Conservation (phyloP, 495 filamentous ascomycete species). For the Hypoxylon cercidicola region DNA sequence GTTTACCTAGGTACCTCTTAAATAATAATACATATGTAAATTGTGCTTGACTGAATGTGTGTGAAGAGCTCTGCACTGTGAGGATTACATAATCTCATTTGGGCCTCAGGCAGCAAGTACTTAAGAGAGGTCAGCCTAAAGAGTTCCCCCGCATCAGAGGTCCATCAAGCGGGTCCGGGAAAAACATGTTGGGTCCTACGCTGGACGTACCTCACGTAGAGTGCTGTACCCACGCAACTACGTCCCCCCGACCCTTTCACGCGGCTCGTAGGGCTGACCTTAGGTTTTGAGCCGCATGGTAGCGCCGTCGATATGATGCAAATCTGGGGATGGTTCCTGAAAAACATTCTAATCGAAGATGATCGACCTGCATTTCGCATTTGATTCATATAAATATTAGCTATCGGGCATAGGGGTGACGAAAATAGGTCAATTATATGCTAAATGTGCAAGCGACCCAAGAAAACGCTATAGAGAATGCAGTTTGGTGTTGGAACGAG, state of each 20-base stretch:
- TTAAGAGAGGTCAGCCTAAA: background rate
- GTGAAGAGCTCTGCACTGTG: too few relatives aligned
- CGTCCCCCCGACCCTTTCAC: conserved; percentile 34
- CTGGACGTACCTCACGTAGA: conserved; percentile 7
- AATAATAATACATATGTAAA: too few relatives aligned
- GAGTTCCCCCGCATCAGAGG: conserved; percentile 6
- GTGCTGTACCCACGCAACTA: conserved; percentile 42
- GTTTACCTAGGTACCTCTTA: too few relatives aligned
- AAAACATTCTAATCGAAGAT: conserved; percentile 43
- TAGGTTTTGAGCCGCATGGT: conserved; percentile 50
- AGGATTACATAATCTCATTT: too few relatives aligned
- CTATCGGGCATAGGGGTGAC: conserved; percentile 2
- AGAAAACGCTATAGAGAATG: conserved; percentile 2
- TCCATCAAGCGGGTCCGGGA: conserved; percentile 3
- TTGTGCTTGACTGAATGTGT: too few relatives aligned
- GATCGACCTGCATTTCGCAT: conserved; percentile 29
- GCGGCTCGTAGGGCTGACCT: conserved; percentile 49
- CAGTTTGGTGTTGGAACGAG: conserved; percentile 7
- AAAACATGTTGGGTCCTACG: conserved; percentile 25
- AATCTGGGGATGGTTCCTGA: conserved; percentile 41
- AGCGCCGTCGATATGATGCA: conserved; percentile 49
- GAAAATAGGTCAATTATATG: conserved; percentile 37
- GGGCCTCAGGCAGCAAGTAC: conserved; percentile 22
- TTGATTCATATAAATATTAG: conserved; percentile 10
- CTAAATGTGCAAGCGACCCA: conserved; percentile 27